A percentile compares a stretch with the other conserved stretches of the same genome.
Evolutionary conservation across 495 filamentous ascomycete species (phyloP).

Genomic region (Penicillium malachiteum): DNA sequence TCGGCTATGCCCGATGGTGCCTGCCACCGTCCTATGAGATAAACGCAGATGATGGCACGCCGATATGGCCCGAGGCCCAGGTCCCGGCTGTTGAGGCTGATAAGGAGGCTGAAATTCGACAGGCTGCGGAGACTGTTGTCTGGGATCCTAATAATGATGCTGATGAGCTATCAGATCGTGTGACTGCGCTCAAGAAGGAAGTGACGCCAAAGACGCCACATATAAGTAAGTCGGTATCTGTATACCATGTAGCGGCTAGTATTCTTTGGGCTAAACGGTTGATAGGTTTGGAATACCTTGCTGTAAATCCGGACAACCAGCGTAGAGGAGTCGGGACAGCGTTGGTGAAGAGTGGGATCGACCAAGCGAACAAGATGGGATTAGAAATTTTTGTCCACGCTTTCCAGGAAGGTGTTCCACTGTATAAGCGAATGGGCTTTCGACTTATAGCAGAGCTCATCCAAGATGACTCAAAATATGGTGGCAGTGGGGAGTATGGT

Average conservation of each 20-base stretch:
- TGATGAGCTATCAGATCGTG: not conserved
- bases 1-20: conserved; percentile 1
- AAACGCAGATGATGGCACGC: not conserved
- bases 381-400: not conserved
- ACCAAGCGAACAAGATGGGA: not conserved
- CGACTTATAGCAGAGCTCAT: not conserved
- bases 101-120: not conserved
- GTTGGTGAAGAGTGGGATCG: not conserved
- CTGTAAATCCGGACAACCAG: not conserved
- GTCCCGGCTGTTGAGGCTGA: not conserved
- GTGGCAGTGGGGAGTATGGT: not conserved
- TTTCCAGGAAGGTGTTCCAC: not conserved
- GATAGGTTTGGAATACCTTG: not conserved
- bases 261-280: not conserved
- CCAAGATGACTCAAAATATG: not conserved
- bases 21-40: not conserved
- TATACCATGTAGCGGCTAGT: too few species aligned
- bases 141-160: not conserved
- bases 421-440: not conserved
- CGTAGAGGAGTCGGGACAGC: not conserved
- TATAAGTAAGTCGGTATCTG: not conserved
- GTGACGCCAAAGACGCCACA: not conserved
- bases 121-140: not conserved
- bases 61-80: not conserved
- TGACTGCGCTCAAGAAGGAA: not conserved